Evolutionary conservation across 1,284 basidiomycete genomes (phyloP), one percentile per base, ranked within the genome.

Genomic region (Leccinum pallidistipes): DNA sequence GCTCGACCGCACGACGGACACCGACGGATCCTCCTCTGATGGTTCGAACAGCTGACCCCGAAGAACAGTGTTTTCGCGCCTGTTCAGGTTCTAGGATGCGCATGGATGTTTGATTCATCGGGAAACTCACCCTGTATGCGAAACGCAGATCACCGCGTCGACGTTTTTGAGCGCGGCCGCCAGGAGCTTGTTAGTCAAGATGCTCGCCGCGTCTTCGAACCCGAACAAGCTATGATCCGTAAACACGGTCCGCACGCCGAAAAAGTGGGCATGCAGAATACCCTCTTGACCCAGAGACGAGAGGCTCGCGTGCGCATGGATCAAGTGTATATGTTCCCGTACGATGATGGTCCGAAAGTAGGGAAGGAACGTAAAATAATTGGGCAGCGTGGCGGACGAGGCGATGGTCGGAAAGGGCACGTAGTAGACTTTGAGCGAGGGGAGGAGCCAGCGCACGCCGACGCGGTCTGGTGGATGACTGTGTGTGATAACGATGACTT

Each of bases 151-250:
- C 0, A 94, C 94, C 0, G 90, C 93, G 66, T 98, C 97, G 0
- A 96, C 91, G 73, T 97, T 96, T 64, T 89, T 86, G 68, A 99
- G 78, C 1, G 90, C 91, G 14, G 87, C 94, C 12, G 87, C 90
- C 31, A 99, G 80, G 43, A 99, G 83, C 75, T 99, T 99, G 80
- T 99, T 99, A 5, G 97, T 98, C 65, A 98, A 78, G 55, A 99
- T 96, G 68, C 95, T 95, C 0, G 95, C 95, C 16, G 95, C 95
- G 70, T 98, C 96, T 52, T 94, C 94, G 68, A 99, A 95, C 0
- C 94, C 95, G 69, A 98, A 99, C 27, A 99, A 79, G 67, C 92
- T 95, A 72, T 99, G 97, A 75, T 99, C 97, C 1, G 97, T 98
- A 74, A 99, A 98, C 9, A 97, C 91, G 0, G 94, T 94, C 21